These are phyloP conservation scores for Ophiostoma novo-ulmi DNA, from an alignment of 2,329 filamentous ascomycete genomes.

Conservation along the genomic window DNA sequence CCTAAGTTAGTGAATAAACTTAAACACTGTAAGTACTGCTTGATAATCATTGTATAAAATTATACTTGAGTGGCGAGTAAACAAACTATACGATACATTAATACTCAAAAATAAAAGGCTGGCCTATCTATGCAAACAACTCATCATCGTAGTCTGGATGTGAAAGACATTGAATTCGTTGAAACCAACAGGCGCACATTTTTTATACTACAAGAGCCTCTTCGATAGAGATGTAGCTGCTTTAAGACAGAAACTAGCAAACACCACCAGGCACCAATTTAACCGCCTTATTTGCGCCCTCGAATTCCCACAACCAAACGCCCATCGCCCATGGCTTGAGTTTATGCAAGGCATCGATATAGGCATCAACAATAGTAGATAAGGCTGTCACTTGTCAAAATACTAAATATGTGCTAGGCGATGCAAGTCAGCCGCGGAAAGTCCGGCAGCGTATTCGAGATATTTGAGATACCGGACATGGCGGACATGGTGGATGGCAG, in stretches of 20 bases:
- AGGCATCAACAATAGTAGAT: background rate
- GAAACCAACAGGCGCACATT: background rate
- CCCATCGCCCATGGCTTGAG: background rate
- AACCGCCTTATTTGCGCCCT: background rate
- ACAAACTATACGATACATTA: no score
- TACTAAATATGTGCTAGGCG: background rate
- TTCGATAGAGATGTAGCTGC: background rate
- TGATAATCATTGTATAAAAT: no score
- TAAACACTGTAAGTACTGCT: no score
- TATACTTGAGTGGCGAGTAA: no score
- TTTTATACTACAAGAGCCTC: background rate
- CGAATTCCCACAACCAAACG: background rate
- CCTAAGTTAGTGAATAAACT: no score
- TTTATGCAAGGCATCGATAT: background rate
- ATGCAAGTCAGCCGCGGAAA: background rate
- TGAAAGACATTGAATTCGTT: background rate
- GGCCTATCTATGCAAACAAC: background rate
- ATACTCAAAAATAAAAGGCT: background rate
- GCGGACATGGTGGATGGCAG: background rate
- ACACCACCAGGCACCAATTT: background rate
- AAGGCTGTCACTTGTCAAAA: background rate
- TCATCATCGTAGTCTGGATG: background rate
- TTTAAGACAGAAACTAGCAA: background rate
- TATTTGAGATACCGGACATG: background rate
- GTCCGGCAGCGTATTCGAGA: background rate